phyloP scores from a whole-genome alignment of 148 eudicot species.

The Rhododendron vialii region DNA sequence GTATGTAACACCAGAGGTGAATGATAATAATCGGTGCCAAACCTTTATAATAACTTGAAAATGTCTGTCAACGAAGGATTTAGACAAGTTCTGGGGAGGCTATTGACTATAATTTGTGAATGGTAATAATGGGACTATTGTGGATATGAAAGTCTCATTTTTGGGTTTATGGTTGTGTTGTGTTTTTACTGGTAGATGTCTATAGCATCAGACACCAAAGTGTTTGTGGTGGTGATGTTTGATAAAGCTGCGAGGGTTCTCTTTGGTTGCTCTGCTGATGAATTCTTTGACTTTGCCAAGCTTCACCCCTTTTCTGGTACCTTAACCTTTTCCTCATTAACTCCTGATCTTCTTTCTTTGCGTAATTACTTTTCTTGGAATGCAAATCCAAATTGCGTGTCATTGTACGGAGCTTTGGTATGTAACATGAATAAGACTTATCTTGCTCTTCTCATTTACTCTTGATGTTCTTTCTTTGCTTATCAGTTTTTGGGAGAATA shows the following conservation, averaged over 20 bases:
- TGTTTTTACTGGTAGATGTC: slow-evolving; percentile 50
- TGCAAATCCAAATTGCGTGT: not conserved
- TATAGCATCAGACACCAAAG: slow-evolving; percentile 65
- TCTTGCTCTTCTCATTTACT: not conserved
- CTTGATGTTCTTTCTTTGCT: not conserved
- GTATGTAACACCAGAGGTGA: not conserved
- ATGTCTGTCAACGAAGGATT: not conserved
- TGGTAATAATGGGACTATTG: not conserved
- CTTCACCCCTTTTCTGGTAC: slow-evolving; percentile 77
- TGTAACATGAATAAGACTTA: too few species aligned
- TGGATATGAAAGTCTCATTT: not conserved
- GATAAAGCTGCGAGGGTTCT: slow-evolving; percentile 80
- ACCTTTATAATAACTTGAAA: not conserved
- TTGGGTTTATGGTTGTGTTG: not conserved
- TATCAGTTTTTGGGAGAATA: not conserved
- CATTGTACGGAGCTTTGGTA: not conserved
- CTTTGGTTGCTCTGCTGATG: slow-evolving; percentile 92
- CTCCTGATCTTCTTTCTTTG: not conserved
- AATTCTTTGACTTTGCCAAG: slow-evolving; percentile 69
- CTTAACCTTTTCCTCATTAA: not conserved
- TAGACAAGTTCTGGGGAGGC: not conserved
- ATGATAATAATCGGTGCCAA: not conserved
- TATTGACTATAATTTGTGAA: not conserved
- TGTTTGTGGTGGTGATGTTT: slow-evolving; percentile 70
- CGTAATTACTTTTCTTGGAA: not conserved